Evolutionary conservation across 495 filamentous ascomycete species (phyloP), one percentile per base, ranked within the genome.

Genomic region (Penicillium chermesinum): DNA sequence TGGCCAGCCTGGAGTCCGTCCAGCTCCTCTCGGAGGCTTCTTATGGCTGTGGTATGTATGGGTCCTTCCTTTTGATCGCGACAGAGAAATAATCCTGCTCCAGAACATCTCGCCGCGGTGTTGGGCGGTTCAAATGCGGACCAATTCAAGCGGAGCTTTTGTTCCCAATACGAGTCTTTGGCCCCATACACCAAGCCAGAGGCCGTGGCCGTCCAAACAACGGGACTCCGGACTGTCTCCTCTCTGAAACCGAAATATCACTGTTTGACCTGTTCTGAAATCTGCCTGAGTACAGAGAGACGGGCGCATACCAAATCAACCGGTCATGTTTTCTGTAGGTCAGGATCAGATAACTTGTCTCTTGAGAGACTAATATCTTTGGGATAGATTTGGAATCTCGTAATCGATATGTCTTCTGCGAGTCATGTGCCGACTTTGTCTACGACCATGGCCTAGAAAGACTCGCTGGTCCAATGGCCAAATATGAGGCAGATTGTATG

Each of bases 331-430:
- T 73, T 75, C 38, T 75, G 71, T 75, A 62, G 54, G 67, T 45
- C 27, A 7, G 14, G 13, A 15, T 19, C 18, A 3, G 19, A 8
- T 21, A 15, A 38, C 7, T 10, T 8, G 15, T 30, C 10, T 4
- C 4, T 5, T 30, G 25, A 30, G 10, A 30, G 22, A 7, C 7
- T 32, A 1, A 1, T 32, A n/a, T 10, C 27, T 37, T 4, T n/a
- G n/a, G n/a, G n/a, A n/a, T 22, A 94, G 89, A 89, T 59, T 84
- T 94, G 49, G 90, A 96, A 54, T 91, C 89, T 2, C 74, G 84
- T 46, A 82, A 72, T 51, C 88, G 87, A 5, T 75, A 79, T 39
- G 58, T 96, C 2, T 95, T 84, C 59, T 96, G 90, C 67, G 86
- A 91, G 55, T 74, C 81, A 49, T 96, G 90, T 57, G 76, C 80